Percentiles rank a stretch among this genome's conserved stretches.
These are phyloP conservation scores for Cryphonectria parasitica DNA, from an alignment of 2,329 filamentous ascomycete species.

Conservation along the genomic window DNA sequence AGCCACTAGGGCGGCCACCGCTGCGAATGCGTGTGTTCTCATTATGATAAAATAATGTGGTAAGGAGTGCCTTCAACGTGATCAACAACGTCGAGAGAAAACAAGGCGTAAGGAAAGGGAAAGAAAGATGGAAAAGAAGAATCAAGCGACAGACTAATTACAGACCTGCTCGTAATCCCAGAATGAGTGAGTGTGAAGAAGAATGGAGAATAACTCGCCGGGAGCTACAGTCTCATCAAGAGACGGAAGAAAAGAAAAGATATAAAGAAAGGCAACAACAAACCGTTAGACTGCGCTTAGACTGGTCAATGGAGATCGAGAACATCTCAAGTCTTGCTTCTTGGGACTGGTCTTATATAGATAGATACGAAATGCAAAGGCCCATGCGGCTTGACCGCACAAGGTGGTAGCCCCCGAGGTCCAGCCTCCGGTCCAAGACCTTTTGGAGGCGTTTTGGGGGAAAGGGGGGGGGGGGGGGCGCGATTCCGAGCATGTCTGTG, in stretches of 20 bases:
- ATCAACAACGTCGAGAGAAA: background rate
- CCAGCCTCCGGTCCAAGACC: background rate
- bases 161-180: background rate
- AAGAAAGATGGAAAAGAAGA: background rate
- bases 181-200: slow-evolving; percentile 5
- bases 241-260: slow-evolving; percentile 1
- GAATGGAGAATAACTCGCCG: slow-evolving; percentile 17
- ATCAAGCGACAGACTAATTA: background rate
- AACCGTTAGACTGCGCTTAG: background rate
- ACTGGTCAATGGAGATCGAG: background rate
- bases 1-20: slow-evolving; percentile 8
- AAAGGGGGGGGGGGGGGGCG: too few species aligned
- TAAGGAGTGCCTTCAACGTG: background rate
- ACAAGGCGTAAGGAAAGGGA: background rate
- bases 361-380: background rate
- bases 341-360: background rate
- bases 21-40: slow-evolving; percentile 13
- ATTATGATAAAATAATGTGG: background rate
- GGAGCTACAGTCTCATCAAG: slow-evolving; percentile 22
- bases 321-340: background rate
- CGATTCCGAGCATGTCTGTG: background rate
- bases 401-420: background rate
- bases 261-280: background rate
- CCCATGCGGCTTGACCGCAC: background rate
- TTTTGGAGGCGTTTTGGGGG: too few species aligned